Evolutionary conservation across 2,329 filamentous ascomycete genomes (phyloP).

Genomic region (Proliferodiscus dingleyae): DNA sequence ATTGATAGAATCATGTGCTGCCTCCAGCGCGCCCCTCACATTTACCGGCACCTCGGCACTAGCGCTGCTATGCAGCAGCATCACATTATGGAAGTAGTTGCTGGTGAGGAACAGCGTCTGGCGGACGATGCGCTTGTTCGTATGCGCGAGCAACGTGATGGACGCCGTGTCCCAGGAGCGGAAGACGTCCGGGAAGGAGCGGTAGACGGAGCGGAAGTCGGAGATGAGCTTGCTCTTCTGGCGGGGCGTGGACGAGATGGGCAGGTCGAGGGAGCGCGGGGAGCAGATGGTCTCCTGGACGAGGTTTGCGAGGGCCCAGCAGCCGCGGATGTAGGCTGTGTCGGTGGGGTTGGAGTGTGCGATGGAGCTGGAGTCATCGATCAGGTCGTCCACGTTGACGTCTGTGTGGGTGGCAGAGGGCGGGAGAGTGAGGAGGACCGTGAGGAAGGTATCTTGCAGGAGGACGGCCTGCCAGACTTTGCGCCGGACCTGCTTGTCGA

Average conservation of each 20-base stretch:
- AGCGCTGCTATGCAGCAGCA: slow-evolving; percentile 71
- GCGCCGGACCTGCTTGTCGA: slow-evolving; percentile 72
- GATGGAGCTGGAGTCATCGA: slow-evolving; percentile 55
- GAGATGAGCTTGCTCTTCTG: slow-evolving; percentile 67
- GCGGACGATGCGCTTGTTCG: slow-evolving; percentile 61
- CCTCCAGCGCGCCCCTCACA: slow-evolving; percentile 65
- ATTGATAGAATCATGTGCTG: slow-evolving; percentile 68
- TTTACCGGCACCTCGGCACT: slow-evolving; percentile 59
- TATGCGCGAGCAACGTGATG: slow-evolving; percentile 49
- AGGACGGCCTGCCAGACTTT: slow-evolving; percentile 81
- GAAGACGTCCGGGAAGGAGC: slow-evolving; percentile 67
- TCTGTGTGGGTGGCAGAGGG: slow-evolving; percentile 76
- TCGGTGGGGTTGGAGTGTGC: slow-evolving; percentile 60
- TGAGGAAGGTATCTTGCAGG: slow-evolving; percentile 77
- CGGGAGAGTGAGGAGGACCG: slow-evolving; percentile 70
- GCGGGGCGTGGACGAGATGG: slow-evolving; percentile 62
- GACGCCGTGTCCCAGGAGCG: slow-evolving; percentile 61
- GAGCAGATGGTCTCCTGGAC: slow-evolving; percentile 74
- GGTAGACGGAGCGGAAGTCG: slow-evolving; percentile 66
- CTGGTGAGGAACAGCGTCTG: slow-evolving; percentile 76
- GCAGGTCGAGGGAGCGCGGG: slow-evolving; percentile 67
- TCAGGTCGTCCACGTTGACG: slow-evolving; percentile 68
- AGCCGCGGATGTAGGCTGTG: slow-evolving; percentile 61
- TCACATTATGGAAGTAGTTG: slow-evolving; percentile 79
- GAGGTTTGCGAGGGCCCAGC: slow-evolving; percentile 74